A percentile compares a stretch with the other conserved stretches of the same genome.
These are phyloP conservation scores for Lentinula aciculospora DNA, from an alignment of 768 basidiomycete genomes.

Conservation along the genomic window DNA sequence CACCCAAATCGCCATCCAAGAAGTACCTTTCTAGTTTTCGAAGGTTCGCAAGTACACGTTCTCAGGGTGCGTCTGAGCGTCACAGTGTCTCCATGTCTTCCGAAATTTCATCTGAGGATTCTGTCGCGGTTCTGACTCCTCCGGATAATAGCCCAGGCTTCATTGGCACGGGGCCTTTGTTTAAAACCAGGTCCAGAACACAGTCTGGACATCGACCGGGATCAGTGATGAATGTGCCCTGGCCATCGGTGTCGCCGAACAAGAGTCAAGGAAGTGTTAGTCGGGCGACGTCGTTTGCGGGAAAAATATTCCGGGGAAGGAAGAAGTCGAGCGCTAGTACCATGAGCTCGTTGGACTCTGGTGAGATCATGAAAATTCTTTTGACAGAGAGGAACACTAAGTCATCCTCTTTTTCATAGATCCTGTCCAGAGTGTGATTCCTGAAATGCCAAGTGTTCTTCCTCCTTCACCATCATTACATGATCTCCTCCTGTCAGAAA, in stretches of 20 bases:
- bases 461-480: conserved; percentile 16
- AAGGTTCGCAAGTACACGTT: conserved; percentile 34
- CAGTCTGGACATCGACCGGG: neutral
- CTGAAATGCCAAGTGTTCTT: conserved; percentile 11
- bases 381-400: neutral
- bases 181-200: neutral
- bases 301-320: conserved; percentile 51
- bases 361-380: conserved; percentile 25
- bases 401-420: neutral
- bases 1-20: conserved; percentile 40
- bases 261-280: conserved; percentile 36
- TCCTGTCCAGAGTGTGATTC: conserved; percentile 2
- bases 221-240: conserved; percentile 20
- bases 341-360: conserved; percentile 29
- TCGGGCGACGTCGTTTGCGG: conserved; percentile 56
- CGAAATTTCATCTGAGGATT: conserved; percentile 66
- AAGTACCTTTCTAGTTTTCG: conserved; percentile 47
- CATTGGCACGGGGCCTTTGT: neutral
- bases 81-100: conserved; percentile 57
- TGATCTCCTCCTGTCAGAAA: conserved; percentile 8
- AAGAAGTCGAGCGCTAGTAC: conserved; percentile 49
- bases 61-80: conserved; percentile 35
- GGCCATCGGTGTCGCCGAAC: conserved; percentile 40
- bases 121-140: conserved; percentile 53
- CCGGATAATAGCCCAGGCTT: conserved; percentile 38